phyloP scores from a whole-genome alignment of 1,139 yeast genomes.

The Sugiyamaella grinbergsii region DNA sequence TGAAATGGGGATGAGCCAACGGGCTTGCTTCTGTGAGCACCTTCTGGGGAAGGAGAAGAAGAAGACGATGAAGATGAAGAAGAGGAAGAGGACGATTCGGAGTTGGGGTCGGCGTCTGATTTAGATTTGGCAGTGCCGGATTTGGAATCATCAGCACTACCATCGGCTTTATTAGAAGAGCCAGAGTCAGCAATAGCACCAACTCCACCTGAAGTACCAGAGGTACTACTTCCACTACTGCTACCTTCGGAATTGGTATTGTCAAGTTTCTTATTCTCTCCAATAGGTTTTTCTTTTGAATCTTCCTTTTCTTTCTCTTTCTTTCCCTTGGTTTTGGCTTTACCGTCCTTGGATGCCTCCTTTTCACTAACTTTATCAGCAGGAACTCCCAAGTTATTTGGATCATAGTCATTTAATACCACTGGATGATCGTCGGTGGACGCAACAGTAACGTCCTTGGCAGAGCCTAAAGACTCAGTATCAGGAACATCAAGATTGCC shows the following conservation, averaged over 20 bases:
- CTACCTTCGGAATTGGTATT: not conserved
- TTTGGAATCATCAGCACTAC: not conserved
- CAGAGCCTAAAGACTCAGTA: slow-evolving; percentile 27
- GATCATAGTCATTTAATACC: slow-evolving; percentile 45
- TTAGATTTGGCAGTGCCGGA: not conserved
- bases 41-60: too few relatives aligned
- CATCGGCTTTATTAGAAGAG: slow-evolving; percentile 6
- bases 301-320: slow-evolving; percentile 10
- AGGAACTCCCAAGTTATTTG: slow-evolving; percentile 42
- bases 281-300: not conserved
- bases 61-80: not conserved
- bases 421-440: slow-evolving; percentile 40
- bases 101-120: not conserved
- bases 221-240: not conserved
- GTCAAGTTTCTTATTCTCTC: not conserved
- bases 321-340: slow-evolving; percentile 14
- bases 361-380: slow-evolving; percentile 30
- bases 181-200: slow-evolving; percentile 18
- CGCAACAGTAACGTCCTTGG: slow-evolving; percentile 27
- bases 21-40: too few relatives aligned
- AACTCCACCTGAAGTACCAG: slow-evolving; percentile 8
- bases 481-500: slow-evolving; percentile 36
- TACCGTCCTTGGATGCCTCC: slow-evolving; percentile 16
- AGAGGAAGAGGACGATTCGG: not conserved
- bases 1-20: slow-evolving; percentile 25